Evolutionary conservation across 805 yeast species (phyloP).

Genomic region (Cyberlindnera maclurae): DNA sequence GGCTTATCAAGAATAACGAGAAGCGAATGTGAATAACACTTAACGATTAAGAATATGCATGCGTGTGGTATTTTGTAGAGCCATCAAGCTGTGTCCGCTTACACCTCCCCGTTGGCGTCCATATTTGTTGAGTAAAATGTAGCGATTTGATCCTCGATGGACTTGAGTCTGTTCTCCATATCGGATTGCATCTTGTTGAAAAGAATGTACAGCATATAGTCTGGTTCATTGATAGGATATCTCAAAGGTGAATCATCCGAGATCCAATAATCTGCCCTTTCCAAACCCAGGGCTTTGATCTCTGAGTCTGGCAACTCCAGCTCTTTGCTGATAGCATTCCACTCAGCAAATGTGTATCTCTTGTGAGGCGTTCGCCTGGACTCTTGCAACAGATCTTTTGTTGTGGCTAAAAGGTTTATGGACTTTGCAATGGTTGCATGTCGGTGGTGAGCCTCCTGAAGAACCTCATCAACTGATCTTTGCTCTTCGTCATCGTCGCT

Average conservation of each 20-base stretch:
- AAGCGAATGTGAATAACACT: constrained; percentile 18
- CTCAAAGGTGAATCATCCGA: constrained; percentile 61
- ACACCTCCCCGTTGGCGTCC: too few species aligned
- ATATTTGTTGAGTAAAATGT: too few species aligned
- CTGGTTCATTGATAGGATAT: constrained; percentile 63
- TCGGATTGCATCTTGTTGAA: constrained; percentile 21
- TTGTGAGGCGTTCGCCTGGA: constrained; percentile 21
- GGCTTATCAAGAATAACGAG: constrained; percentile 40
- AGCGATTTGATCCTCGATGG: constrained; percentile 4
- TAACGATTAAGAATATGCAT: not conserved
- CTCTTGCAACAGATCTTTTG: constrained; percentile 12
- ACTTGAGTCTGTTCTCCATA: constrained; percentile 4
- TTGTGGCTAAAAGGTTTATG: constrained; percentile 16
- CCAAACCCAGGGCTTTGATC: constrained; percentile 11
- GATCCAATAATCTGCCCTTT: constrained; percentile 49
- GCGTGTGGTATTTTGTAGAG: not conserved
- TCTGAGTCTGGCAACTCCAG: constrained; percentile 23
- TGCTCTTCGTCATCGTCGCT: constrained; percentile 9
- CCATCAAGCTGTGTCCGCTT: not conserved
- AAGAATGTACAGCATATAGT: constrained; percentile 42
- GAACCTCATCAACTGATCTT: constrained; percentile 12
- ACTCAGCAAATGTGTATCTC: constrained; percentile 43
- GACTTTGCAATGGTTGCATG: constrained; percentile 2
- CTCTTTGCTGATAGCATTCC: constrained; percentile 36
- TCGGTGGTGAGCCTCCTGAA: constrained; percentile 5